A percentile compares a stretch with the other conserved stretches of the same genome.
These are phyloP conservation scores for Sarocladium kiliense DNA, from an alignment of 2,329 filamentous ascomycete genomes.

Conservation along the genomic window DNA sequence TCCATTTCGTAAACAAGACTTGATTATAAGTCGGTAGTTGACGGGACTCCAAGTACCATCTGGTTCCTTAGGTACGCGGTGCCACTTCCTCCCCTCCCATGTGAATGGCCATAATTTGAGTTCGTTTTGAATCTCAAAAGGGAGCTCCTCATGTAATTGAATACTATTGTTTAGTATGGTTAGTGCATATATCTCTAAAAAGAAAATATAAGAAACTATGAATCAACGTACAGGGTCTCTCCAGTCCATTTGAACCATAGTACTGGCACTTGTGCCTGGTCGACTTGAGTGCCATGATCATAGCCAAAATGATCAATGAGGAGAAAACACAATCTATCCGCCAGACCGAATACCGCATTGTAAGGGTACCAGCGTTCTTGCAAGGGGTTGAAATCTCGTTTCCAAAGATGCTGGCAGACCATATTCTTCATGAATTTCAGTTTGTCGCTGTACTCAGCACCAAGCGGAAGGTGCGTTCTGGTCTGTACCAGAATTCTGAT, in stretches of 20 bases:
- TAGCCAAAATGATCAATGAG: background rate
- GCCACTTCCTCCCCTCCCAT: constrained; percentile 4
- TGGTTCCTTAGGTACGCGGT: constrained; percentile 1
- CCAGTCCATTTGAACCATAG: background rate
- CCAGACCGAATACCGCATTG: background rate
- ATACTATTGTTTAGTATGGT: background rate
- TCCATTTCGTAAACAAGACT: background rate
- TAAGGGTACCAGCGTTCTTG: constrained; percentile 3
- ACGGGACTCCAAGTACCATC: background rate
- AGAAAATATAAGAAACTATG: background rate
- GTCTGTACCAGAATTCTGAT: background rate
- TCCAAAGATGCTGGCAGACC: constrained; percentile 2
- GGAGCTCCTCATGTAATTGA: background rate
- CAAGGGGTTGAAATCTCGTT: background rate
- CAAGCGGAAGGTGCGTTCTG: background rate
- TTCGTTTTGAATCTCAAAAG: background rate
- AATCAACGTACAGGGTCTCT: background rate
- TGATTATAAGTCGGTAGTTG: background rate
- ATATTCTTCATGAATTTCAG: background rate
- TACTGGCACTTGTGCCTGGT: background rate
- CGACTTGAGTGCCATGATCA: background rate
- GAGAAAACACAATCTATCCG: background rate
- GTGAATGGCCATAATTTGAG: background rate
- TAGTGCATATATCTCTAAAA: background rate
- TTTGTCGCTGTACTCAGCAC: background rate